These are phyloP conservation scores for Themeda triandra DNA, from an alignment of 176 grass and related monocot genomes.

Conservation along the genomic window DNA sequence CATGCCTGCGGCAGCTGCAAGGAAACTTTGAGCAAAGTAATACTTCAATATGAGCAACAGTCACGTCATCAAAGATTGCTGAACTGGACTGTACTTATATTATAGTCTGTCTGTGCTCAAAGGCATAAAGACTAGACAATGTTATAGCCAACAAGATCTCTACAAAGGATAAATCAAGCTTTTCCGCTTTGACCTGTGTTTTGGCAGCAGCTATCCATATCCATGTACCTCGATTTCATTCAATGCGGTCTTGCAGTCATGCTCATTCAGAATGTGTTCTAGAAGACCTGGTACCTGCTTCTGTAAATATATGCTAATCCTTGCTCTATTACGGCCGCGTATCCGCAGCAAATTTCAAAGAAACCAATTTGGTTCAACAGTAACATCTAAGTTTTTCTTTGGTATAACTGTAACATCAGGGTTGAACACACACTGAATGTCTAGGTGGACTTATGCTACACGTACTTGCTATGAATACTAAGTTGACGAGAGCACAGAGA, in stretches of 20 bases:
- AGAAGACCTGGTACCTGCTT: background rate
- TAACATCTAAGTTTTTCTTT: background rate
- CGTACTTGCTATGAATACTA: background rate
- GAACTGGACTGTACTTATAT: background rate
- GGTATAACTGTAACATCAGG: background rate
- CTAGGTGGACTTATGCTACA: background rate
- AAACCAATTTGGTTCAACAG: background rate
- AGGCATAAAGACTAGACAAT: background rate
- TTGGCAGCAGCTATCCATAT: background rate
- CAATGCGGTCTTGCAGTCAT: background rate
- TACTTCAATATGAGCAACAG: constrained; percentile 6
- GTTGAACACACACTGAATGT: background rate
- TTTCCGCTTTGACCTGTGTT: constrained; percentile 35
- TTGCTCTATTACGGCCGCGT: background rate
- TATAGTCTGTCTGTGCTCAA: background rate
- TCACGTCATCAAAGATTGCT: constrained; percentile 31
- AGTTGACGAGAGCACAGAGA: background rate
- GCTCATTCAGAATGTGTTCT: background rate
- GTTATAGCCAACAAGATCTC: constrained; percentile 6
- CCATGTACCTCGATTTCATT: background rate
- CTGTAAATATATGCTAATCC: background rate
- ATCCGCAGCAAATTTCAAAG: background rate
- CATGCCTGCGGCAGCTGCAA: constrained; percentile 13
- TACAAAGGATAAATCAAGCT: background rate
- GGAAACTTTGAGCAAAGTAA: constrained; percentile 29